These are phyloP conservation scores for Barbatosphaeria neglecta DNA, from an alignment of 495 filamentous ascomycete species.

Conservation along the genomic window DNA sequence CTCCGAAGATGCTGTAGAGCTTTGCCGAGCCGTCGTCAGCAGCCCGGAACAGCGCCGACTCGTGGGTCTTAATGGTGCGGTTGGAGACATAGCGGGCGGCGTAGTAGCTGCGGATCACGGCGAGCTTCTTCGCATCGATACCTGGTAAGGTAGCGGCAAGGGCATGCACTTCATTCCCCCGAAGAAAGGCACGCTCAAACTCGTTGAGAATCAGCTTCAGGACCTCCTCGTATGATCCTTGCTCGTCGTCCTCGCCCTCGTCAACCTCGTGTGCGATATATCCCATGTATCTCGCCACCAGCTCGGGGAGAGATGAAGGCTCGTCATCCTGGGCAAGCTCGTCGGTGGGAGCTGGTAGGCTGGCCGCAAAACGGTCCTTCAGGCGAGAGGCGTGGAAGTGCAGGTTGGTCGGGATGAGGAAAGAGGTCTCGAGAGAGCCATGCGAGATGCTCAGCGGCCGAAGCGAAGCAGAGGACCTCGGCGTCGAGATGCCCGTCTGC, in stretches of 20 bases:
- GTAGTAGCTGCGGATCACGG: slow-evolving; percentile 82
- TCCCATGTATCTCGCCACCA: slow-evolving; percentile 85
- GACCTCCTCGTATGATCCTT: slow-evolving; percentile 75
- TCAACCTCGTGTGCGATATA: slow-evolving; percentile 77
- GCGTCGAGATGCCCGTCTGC: slow-evolving; percentile 91
- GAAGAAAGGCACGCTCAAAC: slow-evolving; percentile 88
- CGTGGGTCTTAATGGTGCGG: slow-evolving; percentile 73
- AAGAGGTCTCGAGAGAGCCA: slow-evolving; percentile 87
- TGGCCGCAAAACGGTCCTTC: slow-evolving; percentile 72
- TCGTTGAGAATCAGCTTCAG: slow-evolving; percentile 82
- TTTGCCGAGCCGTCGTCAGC: slow-evolving; percentile 65
- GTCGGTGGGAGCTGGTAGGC: slow-evolving; percentile 81
- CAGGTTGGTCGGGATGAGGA: slow-evolving; percentile 84
- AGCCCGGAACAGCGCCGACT: slow-evolving; percentile 85
- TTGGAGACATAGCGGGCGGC: slow-evolving; percentile 72
- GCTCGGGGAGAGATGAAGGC: slow-evolving; percentile 81
- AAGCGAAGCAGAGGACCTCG: slow-evolving; percentile 75
- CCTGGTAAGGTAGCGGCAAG: slow-evolving; percentile 74
- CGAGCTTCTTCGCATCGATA: slow-evolving; percentile 76
- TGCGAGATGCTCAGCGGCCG: slow-evolving; percentile 81
- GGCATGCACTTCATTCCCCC: slow-evolving; percentile 92
- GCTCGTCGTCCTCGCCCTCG: slow-evolving; percentile 78
- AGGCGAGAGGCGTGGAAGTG: slow-evolving; percentile 93
- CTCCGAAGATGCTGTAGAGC: slow-evolving; percentile 89
- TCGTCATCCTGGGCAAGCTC: slow-evolving; percentile 96